phyloP scores from a whole-genome alignment of 2,329 filamentous ascomycete genomes.

The Scorias spongiosa region DNA sequence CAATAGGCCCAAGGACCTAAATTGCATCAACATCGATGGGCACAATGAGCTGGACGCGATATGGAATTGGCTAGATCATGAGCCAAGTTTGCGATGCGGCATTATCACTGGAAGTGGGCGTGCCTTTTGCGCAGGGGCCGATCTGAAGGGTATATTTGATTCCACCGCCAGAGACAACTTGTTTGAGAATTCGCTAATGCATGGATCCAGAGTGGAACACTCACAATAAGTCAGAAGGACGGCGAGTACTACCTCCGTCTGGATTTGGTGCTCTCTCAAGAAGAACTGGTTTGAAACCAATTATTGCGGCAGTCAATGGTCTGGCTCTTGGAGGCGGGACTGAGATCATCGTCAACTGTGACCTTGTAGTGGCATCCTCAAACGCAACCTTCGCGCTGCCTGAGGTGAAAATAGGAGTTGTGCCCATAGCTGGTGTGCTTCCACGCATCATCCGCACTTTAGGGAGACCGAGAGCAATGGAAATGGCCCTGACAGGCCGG shows the following conservation, averaged over 20 bases:
- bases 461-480: constrained; percentile 53
- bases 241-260: constrained; percentile 18
- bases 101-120: constrained; percentile 22
- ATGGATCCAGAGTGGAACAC: constrained; percentile 8
- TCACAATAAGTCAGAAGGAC: constrained; percentile 9
- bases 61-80: constrained; percentile 19
- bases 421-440: constrained; percentile 55
- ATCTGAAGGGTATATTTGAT: constrained; percentile 15
- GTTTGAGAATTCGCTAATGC: not conserved
- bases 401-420: constrained; percentile 56
- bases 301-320: constrained; percentile 64
- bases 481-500: constrained; percentile 53
- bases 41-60: constrained; percentile 18
- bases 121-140: constrained; percentile 23
- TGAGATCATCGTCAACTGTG: constrained; percentile 60
- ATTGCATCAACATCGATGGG: constrained; percentile 20
- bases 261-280: constrained; percentile 55
- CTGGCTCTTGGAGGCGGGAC: constrained; percentile 60
- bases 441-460: constrained; percentile 50
- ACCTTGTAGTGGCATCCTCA: constrained; percentile 50
- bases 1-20: constrained; percentile 21
- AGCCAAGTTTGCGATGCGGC: constrained; percentile 17
- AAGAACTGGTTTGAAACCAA: constrained; percentile 54
- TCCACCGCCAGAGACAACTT: not conserved
- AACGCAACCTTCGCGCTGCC: constrained; percentile 52